Percentiles rank a stretch among this genome's conserved stretches.
phyloP scores from a whole-genome alignment of 140 eudicot genomes.

The Bidens hawaiensis region DNA sequence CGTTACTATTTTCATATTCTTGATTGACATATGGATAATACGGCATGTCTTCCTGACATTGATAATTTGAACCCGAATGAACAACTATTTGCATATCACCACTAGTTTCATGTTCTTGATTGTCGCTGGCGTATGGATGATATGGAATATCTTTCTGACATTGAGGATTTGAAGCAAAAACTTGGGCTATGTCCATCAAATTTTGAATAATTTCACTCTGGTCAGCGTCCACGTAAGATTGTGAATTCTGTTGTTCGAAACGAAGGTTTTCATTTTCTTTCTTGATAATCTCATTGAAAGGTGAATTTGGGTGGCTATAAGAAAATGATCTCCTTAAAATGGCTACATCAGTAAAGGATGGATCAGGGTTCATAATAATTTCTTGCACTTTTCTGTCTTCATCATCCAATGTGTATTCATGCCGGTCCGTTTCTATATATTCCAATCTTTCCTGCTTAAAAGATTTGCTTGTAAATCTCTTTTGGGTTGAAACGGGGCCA shows the following conservation, averaged over 20 bases:
- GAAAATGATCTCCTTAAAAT: slow-evolving; percentile 81
- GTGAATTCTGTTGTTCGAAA: slow-evolving; percentile 77
- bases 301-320: slow-evolving; percentile 77
- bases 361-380: slow-evolving; percentile 73
- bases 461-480: background rate
- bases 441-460: slow-evolving; percentile 75
- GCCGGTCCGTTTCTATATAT: slow-evolving; percentile 70
- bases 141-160: slow-evolving; percentile 29
- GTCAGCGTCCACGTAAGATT: slow-evolving; percentile 64
- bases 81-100: slow-evolving; percentile 31
- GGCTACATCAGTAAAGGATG: slow-evolving; percentile 48
- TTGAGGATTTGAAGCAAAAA: slow-evolving; percentile 48
- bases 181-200: slow-evolving; percentile 75
- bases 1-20: slow-evolving; percentile 29
- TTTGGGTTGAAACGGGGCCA: background rate
- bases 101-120: slow-evolving; percentile 29
- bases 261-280: slow-evolving; percentile 77
- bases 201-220: slow-evolving; percentile 90
- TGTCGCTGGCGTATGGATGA: slow-evolving; percentile 31
- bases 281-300: slow-evolving; percentile 39
- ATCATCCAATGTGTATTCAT: slow-evolving; percentile 82
- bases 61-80: slow-evolving; percentile 46
- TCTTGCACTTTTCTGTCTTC: slow-evolving; percentile 79
- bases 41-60: slow-evolving; percentile 25
- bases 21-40: slow-evolving; percentile 32